A percentile compares a stretch with the other conserved stretches of the same genome.
Evolutionary conservation across 2,329 filamentous ascomycete species (phyloP).

Genomic region (Ophiostoma australiae): DNA sequence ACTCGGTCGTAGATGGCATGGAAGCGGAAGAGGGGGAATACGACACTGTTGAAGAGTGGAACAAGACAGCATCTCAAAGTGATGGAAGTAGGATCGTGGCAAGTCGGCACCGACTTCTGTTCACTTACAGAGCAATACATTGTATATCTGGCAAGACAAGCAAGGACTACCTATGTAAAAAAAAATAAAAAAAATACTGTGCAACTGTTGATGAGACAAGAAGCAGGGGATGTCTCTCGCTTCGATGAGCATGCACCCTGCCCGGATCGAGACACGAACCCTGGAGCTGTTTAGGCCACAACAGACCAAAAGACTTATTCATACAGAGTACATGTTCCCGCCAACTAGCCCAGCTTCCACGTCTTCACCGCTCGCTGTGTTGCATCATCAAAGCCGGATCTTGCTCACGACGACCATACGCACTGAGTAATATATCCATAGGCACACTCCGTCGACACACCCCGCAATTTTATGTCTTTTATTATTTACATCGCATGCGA

Average conservation of each 20-base stretch:
- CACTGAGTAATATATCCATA: neutral
- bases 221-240: conserved; percentile 16
- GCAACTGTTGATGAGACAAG: neutral
- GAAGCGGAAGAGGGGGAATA: neutral
- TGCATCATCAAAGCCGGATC: neutral
- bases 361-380: conserved; percentile 1
- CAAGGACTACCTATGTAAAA: neutral
- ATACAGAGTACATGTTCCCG: neutral
- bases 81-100: neutral
- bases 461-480: neutral
- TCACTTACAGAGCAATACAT: too few species aligned
- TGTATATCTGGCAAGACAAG: too few species aligned
- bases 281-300: neutral
- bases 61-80: neutral
- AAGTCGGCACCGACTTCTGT: neutral
- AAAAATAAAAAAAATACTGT: neutral
- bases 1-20: neutral
- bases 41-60: conserved; percentile 5
- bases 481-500: neutral
- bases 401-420: neutral
- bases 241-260: neutral
- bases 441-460: neutral
- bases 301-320: neutral
- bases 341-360: too few species aligned
- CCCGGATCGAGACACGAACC: neutral